Percentiles rank a stretch among this genome's conserved stretches.
phyloP scores from a whole-genome alignment of 768 basidiomycete genomes.

The Tricholoma saponaceum region DNA sequence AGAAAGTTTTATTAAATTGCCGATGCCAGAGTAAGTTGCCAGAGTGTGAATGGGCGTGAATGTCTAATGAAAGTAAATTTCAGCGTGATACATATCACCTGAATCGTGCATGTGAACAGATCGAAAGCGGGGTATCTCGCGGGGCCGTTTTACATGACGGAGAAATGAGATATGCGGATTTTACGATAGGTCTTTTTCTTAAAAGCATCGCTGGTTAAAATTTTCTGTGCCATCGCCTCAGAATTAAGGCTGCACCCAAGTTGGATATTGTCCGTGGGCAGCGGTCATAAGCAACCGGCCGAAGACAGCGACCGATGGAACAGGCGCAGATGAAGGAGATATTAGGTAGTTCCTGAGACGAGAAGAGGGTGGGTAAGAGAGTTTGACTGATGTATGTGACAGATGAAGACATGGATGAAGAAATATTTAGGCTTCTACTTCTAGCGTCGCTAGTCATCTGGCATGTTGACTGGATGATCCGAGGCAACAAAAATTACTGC shows the following conservation, averaged over 20 bases:
- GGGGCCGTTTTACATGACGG: background rate
- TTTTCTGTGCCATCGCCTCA: background rate
- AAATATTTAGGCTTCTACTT: background rate
- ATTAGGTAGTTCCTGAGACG: background rate
- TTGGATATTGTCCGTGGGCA: conserved; percentile 4
- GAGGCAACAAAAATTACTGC: background rate
- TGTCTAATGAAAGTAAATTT: background rate
- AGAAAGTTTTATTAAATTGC: conserved; percentile 1
- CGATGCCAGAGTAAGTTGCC: background rate
- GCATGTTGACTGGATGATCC: background rate
- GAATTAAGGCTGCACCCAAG: conserved; percentile 1
- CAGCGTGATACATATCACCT: background rate
- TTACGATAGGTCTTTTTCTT: background rate
- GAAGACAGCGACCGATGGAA: conserved; percentile 1
- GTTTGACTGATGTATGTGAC: background rate
- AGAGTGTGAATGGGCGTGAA: background rate
- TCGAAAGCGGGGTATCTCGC: background rate
- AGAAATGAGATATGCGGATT: conserved; percentile 3
- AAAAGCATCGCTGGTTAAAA: too few relatives aligned
- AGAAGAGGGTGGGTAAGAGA: background rate
- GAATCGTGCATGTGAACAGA: background rate
- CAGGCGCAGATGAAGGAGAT: conserved; percentile 1
- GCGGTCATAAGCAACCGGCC: conserved; percentile 7
- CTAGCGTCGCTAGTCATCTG: background rate
- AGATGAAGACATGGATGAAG: background rate